Percentiles rank a stretch among this genome's conserved stretches.
Evolutionary conservation across 306 rosid genomes (phyloP).

Genomic region (Fagus sylvatica): DNA sequence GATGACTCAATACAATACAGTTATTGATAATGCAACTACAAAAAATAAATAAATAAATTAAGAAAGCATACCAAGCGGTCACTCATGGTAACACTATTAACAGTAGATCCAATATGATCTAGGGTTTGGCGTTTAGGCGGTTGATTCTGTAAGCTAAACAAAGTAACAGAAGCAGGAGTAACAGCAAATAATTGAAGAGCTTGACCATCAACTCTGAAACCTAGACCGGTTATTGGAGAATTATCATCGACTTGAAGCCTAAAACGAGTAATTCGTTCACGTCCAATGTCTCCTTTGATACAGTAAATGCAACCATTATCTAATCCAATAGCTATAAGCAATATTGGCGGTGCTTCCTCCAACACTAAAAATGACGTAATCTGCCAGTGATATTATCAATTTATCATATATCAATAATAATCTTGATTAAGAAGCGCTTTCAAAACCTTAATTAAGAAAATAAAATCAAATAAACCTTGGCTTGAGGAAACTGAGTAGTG

Average conservation of each 20-base stretch:
- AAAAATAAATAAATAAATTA: constrained; percentile 1
- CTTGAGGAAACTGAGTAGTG: constrained; percentile 91
- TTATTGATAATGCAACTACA: constrained; percentile 6
- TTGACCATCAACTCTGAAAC: constrained; percentile 91
- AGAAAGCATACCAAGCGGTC: constrained; percentile 73
- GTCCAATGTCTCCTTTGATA: constrained; percentile 93
- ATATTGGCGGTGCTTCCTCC: constrained; percentile 94
- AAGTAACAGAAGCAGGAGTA: constrained; percentile 80
- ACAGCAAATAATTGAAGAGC: constrained; percentile 90
- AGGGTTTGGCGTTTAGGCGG: constrained; percentile 86
- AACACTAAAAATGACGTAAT: constrained; percentile 84
- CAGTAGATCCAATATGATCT: constrained; percentile 88
- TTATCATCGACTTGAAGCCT: constrained; percentile 80
- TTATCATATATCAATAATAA: too few relatives aligned
- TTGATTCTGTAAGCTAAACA: constrained; percentile 76
- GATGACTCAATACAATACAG: constrained; percentile 8
- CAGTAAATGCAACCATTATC: constrained; percentile 92
- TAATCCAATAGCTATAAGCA: constrained; percentile 87
- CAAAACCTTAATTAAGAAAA: constrained; percentile 19
- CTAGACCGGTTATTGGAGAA: constrained; percentile 76
- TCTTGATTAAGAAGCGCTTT: neutral
- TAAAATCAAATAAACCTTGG: constrained; percentile 52
- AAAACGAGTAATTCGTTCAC: constrained; percentile 90
- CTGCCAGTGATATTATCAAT: constrained; percentile 45
- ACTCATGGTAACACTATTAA: constrained; percentile 83